Evolutionary conservation across 164 flowering plant species (phyloP).

Genomic region (Piper longum): DNA sequence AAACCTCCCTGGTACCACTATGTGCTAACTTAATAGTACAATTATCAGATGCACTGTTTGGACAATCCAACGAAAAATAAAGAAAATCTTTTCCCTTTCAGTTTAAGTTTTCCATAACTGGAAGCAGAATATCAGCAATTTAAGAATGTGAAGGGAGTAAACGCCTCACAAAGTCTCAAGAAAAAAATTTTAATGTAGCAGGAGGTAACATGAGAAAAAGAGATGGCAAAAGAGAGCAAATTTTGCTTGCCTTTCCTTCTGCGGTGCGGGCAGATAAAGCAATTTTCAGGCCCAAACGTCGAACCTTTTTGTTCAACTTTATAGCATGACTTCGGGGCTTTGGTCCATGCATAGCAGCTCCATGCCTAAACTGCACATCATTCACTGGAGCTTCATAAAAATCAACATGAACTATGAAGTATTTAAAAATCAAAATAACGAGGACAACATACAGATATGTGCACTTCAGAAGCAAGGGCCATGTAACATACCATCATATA

Average conservation of each 20-base stretch:
- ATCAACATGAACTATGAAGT: neutral
- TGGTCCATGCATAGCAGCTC: conserved; percentile 89
- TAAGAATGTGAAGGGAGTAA: no score
- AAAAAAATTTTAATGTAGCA: no score
- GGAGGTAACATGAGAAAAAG: neutral
- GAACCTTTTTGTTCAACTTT: conserved; percentile 84
- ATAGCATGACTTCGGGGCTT: conserved; percentile 94
- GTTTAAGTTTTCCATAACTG: no score
- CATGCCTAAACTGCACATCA: conserved; percentile 64
- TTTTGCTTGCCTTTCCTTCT: conserved; percentile 77
- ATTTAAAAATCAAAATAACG: no score
- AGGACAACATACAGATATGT: neutral
- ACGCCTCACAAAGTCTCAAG: neutral
- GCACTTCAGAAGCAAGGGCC: no score
- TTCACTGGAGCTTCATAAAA: neutral
- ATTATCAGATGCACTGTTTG: no score
- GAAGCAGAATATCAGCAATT: no score
- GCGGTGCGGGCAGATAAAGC: conserved; percentile 87
- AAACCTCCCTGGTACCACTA: no score
- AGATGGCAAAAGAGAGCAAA: conserved; percentile 1
- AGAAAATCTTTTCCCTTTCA: no score
- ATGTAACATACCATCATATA: no score
- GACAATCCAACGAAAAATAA: no score
- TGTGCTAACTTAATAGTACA: no score
- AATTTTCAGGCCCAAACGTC: conserved; percentile 82